These are phyloP conservation scores for Parsonsia alboflavescens DNA, from an alignment of 257 asterid genomes.

Conservation along the genomic window DNA sequence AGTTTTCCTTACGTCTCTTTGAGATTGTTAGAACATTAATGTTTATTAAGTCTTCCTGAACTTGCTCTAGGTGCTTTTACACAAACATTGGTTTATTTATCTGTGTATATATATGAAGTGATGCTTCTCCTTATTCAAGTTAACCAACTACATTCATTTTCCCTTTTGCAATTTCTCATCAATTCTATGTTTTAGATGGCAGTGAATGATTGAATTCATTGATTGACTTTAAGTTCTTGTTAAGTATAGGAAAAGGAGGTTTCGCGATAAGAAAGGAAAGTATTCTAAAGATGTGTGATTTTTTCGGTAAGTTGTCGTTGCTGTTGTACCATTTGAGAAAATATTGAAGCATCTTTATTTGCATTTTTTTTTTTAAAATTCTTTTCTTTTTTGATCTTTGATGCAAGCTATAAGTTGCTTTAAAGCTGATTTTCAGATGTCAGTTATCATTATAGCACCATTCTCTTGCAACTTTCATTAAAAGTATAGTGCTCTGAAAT, in stretches of 20 bases:
- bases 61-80: too few species aligned
- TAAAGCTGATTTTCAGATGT: neutral
- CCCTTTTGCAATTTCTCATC: neutral
- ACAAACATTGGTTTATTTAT: too few species aligned
- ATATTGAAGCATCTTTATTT: neutral
- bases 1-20: neutral
- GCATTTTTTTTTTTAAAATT: too few species aligned
- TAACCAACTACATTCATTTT: neutral
- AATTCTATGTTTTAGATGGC: neutral
- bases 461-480: neutral
- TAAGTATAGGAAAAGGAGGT: neutral
- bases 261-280: neutral
- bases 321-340: neutral
- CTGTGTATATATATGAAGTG: neutral
- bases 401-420: neutral
- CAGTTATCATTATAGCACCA: neutral
- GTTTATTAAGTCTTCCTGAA: too few species aligned
- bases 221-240: neutral
- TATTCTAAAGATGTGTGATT: neutral
- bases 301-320: neutral
- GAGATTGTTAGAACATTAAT: too few species aligned
- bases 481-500: neutral
- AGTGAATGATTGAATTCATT: neutral
- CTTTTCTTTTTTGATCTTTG: too few species aligned
- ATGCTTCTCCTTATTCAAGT: neutral